Percentiles rank a stretch among this genome's conserved stretches.
Evolutionary conservation across 805 yeast species (phyloP).

Genomic region (Grigorovia humatica): DNA sequence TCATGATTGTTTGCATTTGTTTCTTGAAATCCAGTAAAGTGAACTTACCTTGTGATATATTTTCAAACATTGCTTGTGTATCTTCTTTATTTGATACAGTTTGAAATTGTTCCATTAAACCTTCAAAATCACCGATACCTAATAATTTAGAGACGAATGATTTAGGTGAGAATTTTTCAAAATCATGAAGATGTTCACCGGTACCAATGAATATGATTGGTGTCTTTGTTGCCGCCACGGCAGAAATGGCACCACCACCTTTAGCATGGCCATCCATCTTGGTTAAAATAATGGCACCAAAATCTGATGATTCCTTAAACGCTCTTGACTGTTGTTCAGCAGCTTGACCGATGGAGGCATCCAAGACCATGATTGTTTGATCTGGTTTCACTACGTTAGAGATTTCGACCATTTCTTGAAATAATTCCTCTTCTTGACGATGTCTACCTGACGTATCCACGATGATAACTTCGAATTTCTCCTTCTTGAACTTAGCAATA

Average conservation of each 20-base stretch:
- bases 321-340: constrained; percentile 94
- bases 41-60: constrained; percentile 89
- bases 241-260: constrained; percentile 99
- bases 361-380: constrained; percentile 95
- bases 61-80: constrained; percentile 83
- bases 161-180: constrained; percentile 83
- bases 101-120: constrained; percentile 88
- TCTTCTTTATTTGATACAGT: constrained; percentile 61
- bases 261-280: constrained; percentile 98
- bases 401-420: constrained; percentile 91
- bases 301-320: constrained; percentile 83
- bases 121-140: constrained; percentile 93
- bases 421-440: constrained; percentile 84
- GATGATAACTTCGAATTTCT: constrained; percentile 83
- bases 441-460: constrained; percentile 98
- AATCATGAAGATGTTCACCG: constrained; percentile 91
- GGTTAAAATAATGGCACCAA: constrained; percentile 90
- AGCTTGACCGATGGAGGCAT: constrained; percentile 96
- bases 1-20: constrained; percentile 89
- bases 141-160: constrained; percentile 83
- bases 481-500: constrained; percentile 82
- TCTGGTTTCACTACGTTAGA: constrained; percentile 82
- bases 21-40: constrained; percentile 85
- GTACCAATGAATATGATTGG: constrained; percentile 96
- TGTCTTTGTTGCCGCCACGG: constrained; percentile 93